Evolutionary conservation across 2,329 filamentous ascomycete species (phyloP).

Genomic region (Monosporascus sp.): DNA sequence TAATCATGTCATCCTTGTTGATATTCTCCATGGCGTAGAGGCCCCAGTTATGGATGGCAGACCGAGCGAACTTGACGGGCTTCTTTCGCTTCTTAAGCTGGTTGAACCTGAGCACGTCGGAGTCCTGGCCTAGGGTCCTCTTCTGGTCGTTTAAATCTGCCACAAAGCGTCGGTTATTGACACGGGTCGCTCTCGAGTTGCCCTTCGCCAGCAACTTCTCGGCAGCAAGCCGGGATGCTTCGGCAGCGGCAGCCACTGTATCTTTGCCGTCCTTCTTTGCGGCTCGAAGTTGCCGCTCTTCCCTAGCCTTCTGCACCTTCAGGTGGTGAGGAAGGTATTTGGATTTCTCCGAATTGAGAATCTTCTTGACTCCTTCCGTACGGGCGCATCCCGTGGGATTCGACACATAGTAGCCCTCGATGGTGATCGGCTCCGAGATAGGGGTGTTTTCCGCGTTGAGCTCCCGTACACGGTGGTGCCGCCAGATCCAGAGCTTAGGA

Average conservation of each 20-base stretch:
- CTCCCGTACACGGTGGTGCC: conserved; percentile 48
- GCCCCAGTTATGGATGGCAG: conserved; percentile 98
- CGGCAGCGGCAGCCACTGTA: conserved; percentile 58
- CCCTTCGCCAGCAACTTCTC: conserved; percentile 81
- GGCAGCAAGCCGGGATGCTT: conserved; percentile 66
- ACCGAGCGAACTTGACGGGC: conserved; percentile 94
- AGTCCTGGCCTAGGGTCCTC: conserved; percentile 74
- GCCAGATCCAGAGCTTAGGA: conserved; percentile 53
- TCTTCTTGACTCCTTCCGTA: conserved; percentile 92
- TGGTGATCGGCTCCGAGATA: conserved; percentile 34
- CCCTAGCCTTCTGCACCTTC: conserved; percentile 85
- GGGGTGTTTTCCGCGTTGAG: conserved; percentile 40
- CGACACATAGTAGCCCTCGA: conserved; percentile 71
- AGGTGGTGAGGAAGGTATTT: conserved; percentile 98
- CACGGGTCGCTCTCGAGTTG: conserved; percentile 87
- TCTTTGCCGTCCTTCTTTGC: conserved; percentile 64
- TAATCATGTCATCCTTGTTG: conserved; percentile 97
- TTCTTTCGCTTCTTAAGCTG: conserved; percentile 99
- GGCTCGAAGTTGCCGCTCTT: conserved; percentile 76
- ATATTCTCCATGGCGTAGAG: conserved; percentile 98
- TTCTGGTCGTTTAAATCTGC: conserved; percentile 96
- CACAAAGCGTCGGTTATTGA: conserved; percentile 89
- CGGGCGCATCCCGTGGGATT: conserved; percentile 82
- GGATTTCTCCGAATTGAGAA: conserved; percentile 94
- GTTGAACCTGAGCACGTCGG: conserved; percentile 94